Base-by-base conservation (phyloP, 257 asterid species). In the Fraxinus excelsior region DNA sequence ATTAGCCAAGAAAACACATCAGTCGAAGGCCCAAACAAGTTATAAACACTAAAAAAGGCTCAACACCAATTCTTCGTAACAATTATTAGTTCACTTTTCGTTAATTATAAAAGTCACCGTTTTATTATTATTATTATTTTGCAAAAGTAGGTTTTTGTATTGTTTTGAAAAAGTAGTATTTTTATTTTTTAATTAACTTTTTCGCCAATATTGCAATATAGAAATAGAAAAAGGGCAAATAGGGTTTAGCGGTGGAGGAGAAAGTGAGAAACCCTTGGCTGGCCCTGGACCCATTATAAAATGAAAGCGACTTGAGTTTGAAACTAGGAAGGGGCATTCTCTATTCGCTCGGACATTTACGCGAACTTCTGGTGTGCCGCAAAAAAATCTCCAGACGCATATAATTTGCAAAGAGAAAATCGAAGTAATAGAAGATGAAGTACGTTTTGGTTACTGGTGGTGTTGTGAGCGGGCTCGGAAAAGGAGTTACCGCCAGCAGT, bases 401-500 rank as follows among this genome's bases (percentile, higher is more conserved):
- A 38, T 14, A 70, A 25, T 70, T 37, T 12, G 7, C 34, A 9
- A 8, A 2, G 37, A 16, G 26, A 69, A 74, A 37, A 31, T 2
- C 2, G 11, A 6, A 56, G 79, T 18, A n/a, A 72, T 35, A 65
- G 5, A 35, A 40, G 58, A 93, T 96, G 99, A 96, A 96, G 78
- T 96, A 93, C 87, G 97, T 96, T 9, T 74, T 91, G 84, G 97
- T 96, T 0, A 96, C 97, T 26, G 99, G 99, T 3, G 99, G 98
- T 32, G 99, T 96, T 38, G 99, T 96, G 49, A 96, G 99, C 85
- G 99, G 99, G 75, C 96, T 96, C 60, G 99, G 99, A 26, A 93
- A 96, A 76, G 99, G 99, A 77, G 99, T 96, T 12, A 93, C 99
- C 2, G 98, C 99, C 58, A 96, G 99, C 87, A 93, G 99, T 87